Evolutionary conservation across 768 basidiomycete species (phyloP).

Genomic region (Kwoniella sp.): DNA sequence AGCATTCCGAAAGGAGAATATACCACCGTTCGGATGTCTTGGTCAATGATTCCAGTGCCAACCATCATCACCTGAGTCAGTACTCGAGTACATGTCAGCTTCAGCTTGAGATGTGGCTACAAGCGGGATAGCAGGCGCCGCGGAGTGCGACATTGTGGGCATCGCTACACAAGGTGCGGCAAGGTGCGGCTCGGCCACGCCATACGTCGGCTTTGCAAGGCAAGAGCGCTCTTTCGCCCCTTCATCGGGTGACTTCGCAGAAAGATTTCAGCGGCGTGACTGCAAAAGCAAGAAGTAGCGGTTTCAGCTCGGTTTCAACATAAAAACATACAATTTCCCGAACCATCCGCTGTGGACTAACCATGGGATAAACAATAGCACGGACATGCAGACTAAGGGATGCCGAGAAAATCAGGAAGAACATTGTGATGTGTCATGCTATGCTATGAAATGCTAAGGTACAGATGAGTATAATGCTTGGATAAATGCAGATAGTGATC

Average conservation of each 20-base stretch:
- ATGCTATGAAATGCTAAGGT: not conserved
- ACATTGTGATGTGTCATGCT: constrained; percentile 1
- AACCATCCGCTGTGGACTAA: not conserved
- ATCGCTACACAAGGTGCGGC: too few species aligned
- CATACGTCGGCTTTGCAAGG: too few species aligned
- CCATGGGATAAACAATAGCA: not conserved
- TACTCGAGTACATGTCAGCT: not conserved
- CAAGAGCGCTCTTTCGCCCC: too few species aligned
- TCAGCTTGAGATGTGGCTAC: too few species aligned
- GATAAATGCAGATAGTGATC: not conserved
- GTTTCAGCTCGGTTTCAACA: not conserved
- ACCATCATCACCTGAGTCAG: not conserved
- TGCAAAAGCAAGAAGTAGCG: not conserved
- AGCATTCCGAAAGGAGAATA: not conserved
- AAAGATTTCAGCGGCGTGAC: not conserved
- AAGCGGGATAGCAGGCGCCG: too few species aligned
- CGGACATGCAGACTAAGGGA: not conserved
- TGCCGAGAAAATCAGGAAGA: not conserved
- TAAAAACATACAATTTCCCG: not conserved
- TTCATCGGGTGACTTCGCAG: not conserved
- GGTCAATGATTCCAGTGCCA: too few species aligned
- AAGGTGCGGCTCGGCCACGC: too few species aligned
- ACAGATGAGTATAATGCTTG: not conserved
- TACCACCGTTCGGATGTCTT: not conserved
- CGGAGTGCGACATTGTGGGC: too few species aligned